Percentiles rank a stretch among this genome's conserved stretches.
These are phyloP conservation scores for Sonneratia alba DNA, from an alignment of 345 rosid genomes.

Conservation along the genomic window DNA sequence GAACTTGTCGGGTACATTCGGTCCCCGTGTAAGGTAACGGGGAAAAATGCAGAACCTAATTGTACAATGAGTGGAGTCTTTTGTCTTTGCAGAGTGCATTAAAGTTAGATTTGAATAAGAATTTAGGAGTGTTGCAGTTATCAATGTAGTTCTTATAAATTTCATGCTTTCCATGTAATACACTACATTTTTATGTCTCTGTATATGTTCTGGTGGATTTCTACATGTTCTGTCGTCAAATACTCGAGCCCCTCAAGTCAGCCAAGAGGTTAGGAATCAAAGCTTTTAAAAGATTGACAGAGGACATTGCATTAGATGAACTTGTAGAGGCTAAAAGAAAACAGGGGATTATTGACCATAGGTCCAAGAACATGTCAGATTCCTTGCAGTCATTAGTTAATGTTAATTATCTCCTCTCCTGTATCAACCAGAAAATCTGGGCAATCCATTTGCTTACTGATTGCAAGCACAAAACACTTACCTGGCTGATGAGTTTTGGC, in stretches of 20 bases:
- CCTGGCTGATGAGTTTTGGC: too few relatives aligned
- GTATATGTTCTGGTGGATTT: not conserved
- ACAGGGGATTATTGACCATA: not conserved
- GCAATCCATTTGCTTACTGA: constrained; percentile 29
- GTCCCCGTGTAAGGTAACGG: not conserved
- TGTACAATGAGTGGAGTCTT: not conserved
- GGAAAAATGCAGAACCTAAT: too few relatives aligned
- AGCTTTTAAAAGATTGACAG: not conserved
- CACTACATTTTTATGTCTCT: not conserved
- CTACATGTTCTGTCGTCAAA: not conserved
- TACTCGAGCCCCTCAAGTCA: not conserved
- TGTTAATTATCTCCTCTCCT: constrained; percentile 16
- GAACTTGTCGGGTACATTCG: not conserved
- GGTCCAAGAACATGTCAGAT: not conserved
- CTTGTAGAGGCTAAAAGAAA: not conserved
- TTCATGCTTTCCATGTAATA: not conserved
- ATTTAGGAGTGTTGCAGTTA: not conserved
- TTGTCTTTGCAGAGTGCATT: not conserved
- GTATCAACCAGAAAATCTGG: constrained; percentile 29
- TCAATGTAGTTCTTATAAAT: not conserved
- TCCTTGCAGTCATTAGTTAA: not conserved
- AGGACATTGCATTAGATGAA: not conserved
- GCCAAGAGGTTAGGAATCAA: not conserved
- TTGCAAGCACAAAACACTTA: constrained; percentile 1
- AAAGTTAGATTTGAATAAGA: not conserved